Evolutionary conservation across 148 eudicot species (phyloP).

Genomic region (Mesembryanthemum crystallinum): DNA sequence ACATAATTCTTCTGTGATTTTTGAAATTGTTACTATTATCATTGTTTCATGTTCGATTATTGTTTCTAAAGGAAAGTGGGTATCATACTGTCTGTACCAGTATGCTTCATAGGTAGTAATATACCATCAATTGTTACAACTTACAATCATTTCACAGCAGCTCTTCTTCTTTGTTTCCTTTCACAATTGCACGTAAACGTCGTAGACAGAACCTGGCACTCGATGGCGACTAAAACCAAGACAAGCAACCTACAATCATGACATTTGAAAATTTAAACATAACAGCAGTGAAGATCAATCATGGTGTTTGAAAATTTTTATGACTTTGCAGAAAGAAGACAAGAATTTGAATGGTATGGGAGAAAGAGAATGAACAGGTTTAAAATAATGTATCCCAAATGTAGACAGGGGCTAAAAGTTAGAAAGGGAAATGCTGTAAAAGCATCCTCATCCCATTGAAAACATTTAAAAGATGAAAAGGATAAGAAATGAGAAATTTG

Average conservation of each 20-base stretch:
- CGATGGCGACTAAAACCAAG: neutral
- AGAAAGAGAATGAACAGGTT: neutral
- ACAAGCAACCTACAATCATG: conserved; percentile 9
- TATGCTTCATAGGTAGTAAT: neutral
- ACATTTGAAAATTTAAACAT: neutral
- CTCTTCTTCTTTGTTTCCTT: neutral
- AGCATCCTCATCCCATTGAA: neutral
- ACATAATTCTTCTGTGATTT: neutral
- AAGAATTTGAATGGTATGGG: neutral
- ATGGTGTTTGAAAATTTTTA: neutral
- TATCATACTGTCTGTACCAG: conserved; percentile 3
- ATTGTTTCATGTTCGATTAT: neutral
- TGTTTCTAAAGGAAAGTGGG: neutral
- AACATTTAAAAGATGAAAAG: no score
- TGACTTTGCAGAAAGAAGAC: neutral
- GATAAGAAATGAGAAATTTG: no score
- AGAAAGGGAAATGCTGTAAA: neutral
- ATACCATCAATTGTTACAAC: no score
- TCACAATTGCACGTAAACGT: no score
- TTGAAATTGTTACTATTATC: neutral
- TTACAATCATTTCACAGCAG: neutral
- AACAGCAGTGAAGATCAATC: neutral
- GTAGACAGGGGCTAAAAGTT: neutral
- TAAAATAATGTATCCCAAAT: neutral
- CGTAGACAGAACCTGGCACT: neutral